These are phyloP conservation scores for Penicillium psychrosexuale DNA, from an alignment of 2,329 filamentous ascomycete species.

Conservation along the genomic window DNA sequence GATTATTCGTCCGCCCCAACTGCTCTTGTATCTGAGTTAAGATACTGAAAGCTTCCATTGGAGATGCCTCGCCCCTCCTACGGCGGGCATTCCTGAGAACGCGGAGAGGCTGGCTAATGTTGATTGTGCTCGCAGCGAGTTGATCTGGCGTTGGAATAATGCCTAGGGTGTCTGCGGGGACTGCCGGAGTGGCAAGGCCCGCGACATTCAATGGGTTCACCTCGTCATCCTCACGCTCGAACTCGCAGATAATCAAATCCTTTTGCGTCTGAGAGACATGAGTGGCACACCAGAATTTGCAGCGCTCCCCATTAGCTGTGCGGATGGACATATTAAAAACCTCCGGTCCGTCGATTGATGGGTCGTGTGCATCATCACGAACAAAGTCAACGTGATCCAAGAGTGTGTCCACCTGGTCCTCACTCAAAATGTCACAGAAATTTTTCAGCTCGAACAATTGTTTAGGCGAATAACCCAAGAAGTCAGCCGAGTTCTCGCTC, in stretches of 20 bases:
- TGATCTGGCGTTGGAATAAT: constrained; percentile 72
- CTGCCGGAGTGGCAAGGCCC: constrained; percentile 15
- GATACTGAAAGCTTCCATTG: constrained; percentile 87
- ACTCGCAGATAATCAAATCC: constrained; percentile 78
- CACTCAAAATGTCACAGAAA: constrained; percentile 78
- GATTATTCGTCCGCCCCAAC: constrained; percentile 59
- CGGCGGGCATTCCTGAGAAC: constrained; percentile 72
- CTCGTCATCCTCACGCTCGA: constrained; percentile 81
- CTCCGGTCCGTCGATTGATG: constrained; percentile 72
- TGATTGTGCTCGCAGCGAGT: constrained; percentile 70
- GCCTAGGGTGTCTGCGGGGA: constrained; percentile 59
- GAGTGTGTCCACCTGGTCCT: constrained; percentile 79
- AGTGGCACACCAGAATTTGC: constrained; percentile 83
- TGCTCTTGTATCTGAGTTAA: constrained; percentile 91
- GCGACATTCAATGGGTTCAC: constrained; percentile 42
- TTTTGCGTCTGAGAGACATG: constrained; percentile 68
- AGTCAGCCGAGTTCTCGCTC: constrained; percentile 73
- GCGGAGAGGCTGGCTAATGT: constrained; percentile 71
- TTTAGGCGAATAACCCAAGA: constrained; percentile 74
- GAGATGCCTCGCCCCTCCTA: constrained; percentile 69
- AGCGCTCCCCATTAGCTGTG: constrained; percentile 52
- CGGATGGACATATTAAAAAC: constrained; percentile 77
- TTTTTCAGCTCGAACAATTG: constrained; percentile 70
- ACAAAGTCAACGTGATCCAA: constrained; percentile 87
- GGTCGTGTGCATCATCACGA: constrained; percentile 74